Conservation (phyloP, 2,329 filamentous ascomycete species). For the Arachnomyces sp. region DNA sequence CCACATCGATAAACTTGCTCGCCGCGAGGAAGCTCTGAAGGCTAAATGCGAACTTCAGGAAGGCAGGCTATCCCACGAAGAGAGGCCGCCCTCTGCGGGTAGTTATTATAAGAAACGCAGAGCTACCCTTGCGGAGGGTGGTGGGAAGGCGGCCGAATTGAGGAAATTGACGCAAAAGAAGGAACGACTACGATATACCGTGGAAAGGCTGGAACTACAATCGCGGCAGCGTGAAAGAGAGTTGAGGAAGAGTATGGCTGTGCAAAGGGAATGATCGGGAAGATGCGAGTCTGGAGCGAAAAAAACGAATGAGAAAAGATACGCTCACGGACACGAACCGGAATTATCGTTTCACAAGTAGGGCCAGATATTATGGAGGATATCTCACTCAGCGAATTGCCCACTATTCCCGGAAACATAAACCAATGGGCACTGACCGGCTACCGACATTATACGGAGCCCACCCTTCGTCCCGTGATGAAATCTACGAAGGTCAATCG, state of each 20-base stretch:
- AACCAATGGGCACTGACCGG: too few species aligned
- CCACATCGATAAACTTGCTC: conserved; percentile 73
- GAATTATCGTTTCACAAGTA: too few species aligned
- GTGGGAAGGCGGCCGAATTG: conserved; percentile 50
- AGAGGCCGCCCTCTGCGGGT: conserved; percentile 22
- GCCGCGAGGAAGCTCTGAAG: conserved; percentile 75
- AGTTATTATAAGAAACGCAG: conserved; percentile 12
- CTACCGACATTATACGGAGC: too few species aligned
- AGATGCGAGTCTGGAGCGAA: conserved; percentile 11
- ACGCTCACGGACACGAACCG: too few species aligned
- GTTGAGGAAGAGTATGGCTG: conserved; percentile 65
- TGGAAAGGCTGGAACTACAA: conserved; percentile 78
- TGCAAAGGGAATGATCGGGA: conserved; percentile 23
- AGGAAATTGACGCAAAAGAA: conserved; percentile 70
- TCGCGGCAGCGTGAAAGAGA: conserved; percentile 69
- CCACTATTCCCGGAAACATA: too few species aligned
- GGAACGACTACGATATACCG: conserved; percentile 77
- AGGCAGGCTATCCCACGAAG: conserved; percentile 51
- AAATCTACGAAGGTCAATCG: too few species aligned
- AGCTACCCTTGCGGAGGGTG: conserved; percentile 14
- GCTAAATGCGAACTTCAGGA: conserved; percentile 78
- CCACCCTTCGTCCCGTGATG: too few species aligned
- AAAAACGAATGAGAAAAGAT: too few species aligned
- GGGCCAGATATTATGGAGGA: too few species aligned
- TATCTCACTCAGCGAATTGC: too few species aligned